Base-by-base conservation (phyloP, 73 alveolate genomes). In the Chromera velia region DNA sequence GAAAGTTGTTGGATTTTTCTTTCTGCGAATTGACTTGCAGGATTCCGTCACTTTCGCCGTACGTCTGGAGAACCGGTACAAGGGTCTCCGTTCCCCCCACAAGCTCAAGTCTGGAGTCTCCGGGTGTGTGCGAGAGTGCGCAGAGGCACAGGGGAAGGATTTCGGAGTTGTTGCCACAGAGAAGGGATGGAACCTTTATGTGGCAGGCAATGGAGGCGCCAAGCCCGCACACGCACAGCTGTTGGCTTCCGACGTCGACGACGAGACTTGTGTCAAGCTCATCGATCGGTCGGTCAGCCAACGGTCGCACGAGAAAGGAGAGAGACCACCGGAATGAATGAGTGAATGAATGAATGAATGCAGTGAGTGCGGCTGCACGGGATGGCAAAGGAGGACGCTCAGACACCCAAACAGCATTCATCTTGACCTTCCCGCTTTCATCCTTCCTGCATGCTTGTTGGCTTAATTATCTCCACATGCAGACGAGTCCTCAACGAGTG, bases 91-190 rank as follows among this genome's bases (percentile, higher is more conserved):
- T 0, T 55, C 82, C 0, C 82, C 82, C 24, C 82, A 75, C 82
- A 75, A 75, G 74, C 62, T 75, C 69, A 75, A 75, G 74, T 63
- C 34, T 72, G 75, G 74, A 0, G 82, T 34, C 0, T 75, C 82
- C 0, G 82, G 82, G 31, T 75, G 82, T 32, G 31, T 75, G 48
- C 74, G 82, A 0, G 82, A 75, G 48, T 75, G 82, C 48, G 82
- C 82, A 0, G 82, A 75, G 75, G 82, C 82, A 1, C 82, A 75
- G 69, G 69, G 82, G 13, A 75, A 75, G 71, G 82, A 75, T 7
- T 72, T 75, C 10, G 82, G 82, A 24, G 46, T 33, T 33, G 64
- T 75, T 28, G 82, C 82, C 69, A 75, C 82, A 27, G 6, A 48
- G 31, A 33, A 19, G 32, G 70, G 81, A 33, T 33, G 19, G 65